Evolutionary conservation across 2,329 filamentous ascomycete species (phyloP).

Genomic region (Colletotrichum cordylinicola): DNA sequence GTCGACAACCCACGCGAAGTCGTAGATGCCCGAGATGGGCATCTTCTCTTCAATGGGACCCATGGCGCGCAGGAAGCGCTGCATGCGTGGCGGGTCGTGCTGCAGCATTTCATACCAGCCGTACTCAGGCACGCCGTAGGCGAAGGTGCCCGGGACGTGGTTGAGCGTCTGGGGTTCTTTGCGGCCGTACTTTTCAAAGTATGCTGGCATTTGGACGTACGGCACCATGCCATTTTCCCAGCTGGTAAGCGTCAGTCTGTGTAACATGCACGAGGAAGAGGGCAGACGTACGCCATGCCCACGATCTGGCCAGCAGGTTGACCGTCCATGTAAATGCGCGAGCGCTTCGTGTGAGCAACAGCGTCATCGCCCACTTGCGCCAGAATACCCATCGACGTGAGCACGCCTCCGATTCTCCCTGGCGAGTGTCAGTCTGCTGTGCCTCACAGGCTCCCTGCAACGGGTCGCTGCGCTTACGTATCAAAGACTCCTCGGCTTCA

Average conservation of each 20-base stretch:
- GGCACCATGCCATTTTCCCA: conserved; percentile 17
- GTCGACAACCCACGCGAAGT: conserved; percentile 34
- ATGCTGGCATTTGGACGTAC: conserved; percentile 30
- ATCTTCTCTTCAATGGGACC: conserved; percentile 28
- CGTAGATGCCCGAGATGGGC: conserved; percentile 33
- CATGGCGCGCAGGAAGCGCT: conserved; percentile 36
- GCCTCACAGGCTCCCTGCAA: not conserved
- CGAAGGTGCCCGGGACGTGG: conserved; percentile 32
- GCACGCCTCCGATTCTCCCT: conserved; percentile 6
- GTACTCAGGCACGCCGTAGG: conserved; percentile 30
- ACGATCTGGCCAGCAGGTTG: conserved; percentile 11
- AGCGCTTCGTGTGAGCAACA: conserved; percentile 17
- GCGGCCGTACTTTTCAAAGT: conserved; percentile 36
- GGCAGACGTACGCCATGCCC: conserved; percentile 2
- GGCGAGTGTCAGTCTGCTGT: not conserved
- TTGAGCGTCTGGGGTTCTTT: conserved; percentile 32
- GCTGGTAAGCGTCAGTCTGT: not conserved
- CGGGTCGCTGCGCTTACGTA: conserved; percentile 19
- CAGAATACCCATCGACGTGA: conserved; percentile 12
- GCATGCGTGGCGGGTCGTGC: conserved; percentile 28
- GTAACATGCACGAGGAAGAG: not conserved
- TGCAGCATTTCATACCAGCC: conserved; percentile 38
- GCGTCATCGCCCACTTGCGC: conserved; percentile 12
- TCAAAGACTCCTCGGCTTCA: conserved; percentile 31
- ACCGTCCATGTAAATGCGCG: conserved; percentile 3